phyloP scores from a whole-genome alignment of 2,329 filamentous ascomycete species.

The Penicillium sp. region DNA sequence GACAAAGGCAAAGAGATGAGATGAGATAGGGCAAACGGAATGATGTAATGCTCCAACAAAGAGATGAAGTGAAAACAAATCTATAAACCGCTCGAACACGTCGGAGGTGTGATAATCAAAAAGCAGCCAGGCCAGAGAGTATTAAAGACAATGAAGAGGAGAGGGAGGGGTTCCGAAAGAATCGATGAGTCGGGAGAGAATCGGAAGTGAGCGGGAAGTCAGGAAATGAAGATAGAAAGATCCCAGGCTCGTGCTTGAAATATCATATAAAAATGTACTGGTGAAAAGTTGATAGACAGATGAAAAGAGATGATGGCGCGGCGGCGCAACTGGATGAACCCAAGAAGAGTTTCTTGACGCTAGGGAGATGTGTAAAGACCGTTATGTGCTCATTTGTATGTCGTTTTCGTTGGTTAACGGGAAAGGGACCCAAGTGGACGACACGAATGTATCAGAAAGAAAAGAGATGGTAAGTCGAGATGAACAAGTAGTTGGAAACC shows the following conservation, averaged over 20 bases:
- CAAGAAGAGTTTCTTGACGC: slow-evolving; percentile 28
- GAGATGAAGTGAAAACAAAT: slow-evolving; percentile 17
- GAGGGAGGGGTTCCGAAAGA: too few relatives aligned
- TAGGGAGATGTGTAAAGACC: slow-evolving; percentile 37
- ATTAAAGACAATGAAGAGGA: slow-evolving; percentile 29
- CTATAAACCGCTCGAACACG: slow-evolving; percentile 24
- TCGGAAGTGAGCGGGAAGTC: slow-evolving; percentile 1
- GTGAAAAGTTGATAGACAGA: slow-evolving; percentile 24
- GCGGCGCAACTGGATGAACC: slow-evolving; percentile 27
- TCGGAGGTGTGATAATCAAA: slow-evolving; percentile 15
- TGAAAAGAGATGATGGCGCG: slow-evolving; percentile 26
- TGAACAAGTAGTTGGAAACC: slow-evolving; percentile 6
- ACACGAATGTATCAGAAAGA: slow-evolving; percentile 9
- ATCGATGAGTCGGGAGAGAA: slow-evolving; percentile 1
- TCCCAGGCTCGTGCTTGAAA: slow-evolving; percentile 5
- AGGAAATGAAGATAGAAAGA: slow-evolving; percentile 5
- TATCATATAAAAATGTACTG: slow-evolving; percentile 27
- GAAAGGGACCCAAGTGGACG: slow-evolving; percentile 14
- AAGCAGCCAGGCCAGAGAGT: slow-evolving; percentile 32
- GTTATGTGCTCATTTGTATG: slow-evolving; percentile 43
- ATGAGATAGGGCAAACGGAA: slow-evolving; percentile 3
- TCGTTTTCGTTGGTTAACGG: slow-evolving; percentile 30
- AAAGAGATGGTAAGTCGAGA: background rate
- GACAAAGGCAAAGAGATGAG: slow-evolving; percentile 11
- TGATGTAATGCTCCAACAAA: slow-evolving; percentile 17